Evolutionary conservation across 768 basidiomycete genomes (phyloP).

Genomic region (Austroboletus eburneus): DNA sequence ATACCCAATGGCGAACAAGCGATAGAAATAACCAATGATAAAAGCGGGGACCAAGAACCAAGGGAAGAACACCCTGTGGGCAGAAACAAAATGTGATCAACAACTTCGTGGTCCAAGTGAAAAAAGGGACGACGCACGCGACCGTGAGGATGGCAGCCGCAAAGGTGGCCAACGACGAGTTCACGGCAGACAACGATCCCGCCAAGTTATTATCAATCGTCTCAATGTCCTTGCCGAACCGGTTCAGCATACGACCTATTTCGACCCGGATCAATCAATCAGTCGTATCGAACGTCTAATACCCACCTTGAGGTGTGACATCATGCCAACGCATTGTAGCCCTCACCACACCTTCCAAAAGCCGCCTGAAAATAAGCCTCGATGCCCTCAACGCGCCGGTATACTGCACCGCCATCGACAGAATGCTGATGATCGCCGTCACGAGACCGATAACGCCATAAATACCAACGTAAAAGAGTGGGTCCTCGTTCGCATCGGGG

Average conservation of each 20-base stretch:
- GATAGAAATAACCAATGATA: conserved; percentile 72
- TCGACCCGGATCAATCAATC: not conserved
- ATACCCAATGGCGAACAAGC: conserved; percentile 64
- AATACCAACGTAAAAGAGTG: conserved; percentile 67
- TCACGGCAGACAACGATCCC: conserved; percentile 67
- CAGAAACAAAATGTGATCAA: not conserved
- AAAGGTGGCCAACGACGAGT: conserved; percentile 73
- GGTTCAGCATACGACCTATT: conserved; percentile 77
- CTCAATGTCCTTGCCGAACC: conserved; percentile 85
- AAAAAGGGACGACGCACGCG: conserved; percentile 41
- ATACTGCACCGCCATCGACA: conserved; percentile 51
- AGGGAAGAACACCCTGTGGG: conserved; percentile 64
- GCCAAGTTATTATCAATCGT: conserved; percentile 77
- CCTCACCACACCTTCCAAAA: conserved; percentile 67
- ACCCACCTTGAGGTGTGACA: conserved; percentile 69
- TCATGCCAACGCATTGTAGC: conserved; percentile 87
- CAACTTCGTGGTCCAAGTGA: conserved; percentile 5
- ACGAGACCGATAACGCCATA: conserved; percentile 59
- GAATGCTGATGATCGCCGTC: conserved; percentile 44
- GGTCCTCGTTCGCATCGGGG: conserved; percentile 54
- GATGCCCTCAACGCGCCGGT: conserved; percentile 44
- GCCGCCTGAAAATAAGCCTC: conserved; percentile 38
- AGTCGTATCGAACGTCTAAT: not conserved
- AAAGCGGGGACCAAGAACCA: conserved; percentile 75
- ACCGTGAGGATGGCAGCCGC: conserved; percentile 71